Percentiles rank a stretch among this genome's conserved stretches.
Conservation (phyloP, 352 stramenopile genomes). For the Globisporangium spiculum region DNA sequence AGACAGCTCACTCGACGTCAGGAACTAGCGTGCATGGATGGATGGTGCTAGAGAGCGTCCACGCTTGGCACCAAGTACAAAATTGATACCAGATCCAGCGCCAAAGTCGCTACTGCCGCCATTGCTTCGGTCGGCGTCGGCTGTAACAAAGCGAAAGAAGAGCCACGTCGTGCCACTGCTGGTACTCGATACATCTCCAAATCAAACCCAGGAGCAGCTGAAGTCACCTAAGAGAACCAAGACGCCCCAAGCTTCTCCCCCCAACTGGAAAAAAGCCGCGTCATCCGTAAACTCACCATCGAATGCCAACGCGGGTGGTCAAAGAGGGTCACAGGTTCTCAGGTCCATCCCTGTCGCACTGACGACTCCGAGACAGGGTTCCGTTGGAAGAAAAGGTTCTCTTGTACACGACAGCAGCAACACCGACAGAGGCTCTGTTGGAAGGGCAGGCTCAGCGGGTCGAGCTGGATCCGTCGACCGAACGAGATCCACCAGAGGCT, state of each 20-base stretch:
- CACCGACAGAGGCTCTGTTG: neutral
- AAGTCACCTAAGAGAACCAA: neutral
- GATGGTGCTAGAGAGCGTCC: neutral
- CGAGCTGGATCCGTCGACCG: constrained; percentile 7
- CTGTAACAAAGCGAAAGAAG: constrained; percentile 8
- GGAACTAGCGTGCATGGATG: constrained; percentile 2
- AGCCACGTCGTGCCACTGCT: constrained; percentile 11
- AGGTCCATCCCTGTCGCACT: constrained; percentile 7
- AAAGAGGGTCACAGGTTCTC: neutral
- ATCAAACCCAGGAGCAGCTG: neutral
- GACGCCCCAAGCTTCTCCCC: neutral
- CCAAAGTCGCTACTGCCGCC: neutral
- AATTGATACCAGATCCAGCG: neutral
- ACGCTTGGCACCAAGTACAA: neutral
- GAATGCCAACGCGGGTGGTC: neutral
- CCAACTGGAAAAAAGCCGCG: neutral
- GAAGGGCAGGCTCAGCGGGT: neutral
- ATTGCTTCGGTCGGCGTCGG: constrained; percentile 4
- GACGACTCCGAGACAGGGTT: neutral
- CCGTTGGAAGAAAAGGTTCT: neutral
- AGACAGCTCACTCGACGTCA: neutral
- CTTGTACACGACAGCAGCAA: neutral
- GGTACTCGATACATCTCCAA: neutral
- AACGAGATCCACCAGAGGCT: constrained; percentile 1
- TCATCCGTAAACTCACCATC: neutral